phyloP scores from a whole-genome alignment of 495 filamentous ascomycete species.

The Penicillium subrubescens region DNA sequence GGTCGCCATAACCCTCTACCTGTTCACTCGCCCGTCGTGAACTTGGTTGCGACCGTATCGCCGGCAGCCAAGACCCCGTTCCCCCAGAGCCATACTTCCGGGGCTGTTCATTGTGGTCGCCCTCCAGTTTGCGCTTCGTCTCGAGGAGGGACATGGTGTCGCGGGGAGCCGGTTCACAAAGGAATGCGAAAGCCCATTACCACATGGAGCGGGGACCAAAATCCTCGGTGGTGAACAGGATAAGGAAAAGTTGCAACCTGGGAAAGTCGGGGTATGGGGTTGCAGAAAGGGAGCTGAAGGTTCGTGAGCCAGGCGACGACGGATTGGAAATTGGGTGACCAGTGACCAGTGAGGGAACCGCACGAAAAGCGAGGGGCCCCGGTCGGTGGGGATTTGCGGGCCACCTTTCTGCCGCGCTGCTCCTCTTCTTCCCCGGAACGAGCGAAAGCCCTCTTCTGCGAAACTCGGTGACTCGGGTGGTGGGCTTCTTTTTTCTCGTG shows the following conservation, averaged over 20 bases:
- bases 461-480: neutral
- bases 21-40: conserved; percentile 30
- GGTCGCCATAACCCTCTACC: conserved; percentile 25
- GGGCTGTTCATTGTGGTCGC: conserved; percentile 34
- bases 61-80: neutral
- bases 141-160: conserved; percentile 45
- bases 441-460: neutral
- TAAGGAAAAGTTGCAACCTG: neutral
- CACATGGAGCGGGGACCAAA: neutral
- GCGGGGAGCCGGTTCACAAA: conserved; percentile 10
- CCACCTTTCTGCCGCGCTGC: conserved; percentile 4
- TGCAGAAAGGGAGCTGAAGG: neutral
- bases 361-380: neutral
- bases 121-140: conserved; percentile 40
- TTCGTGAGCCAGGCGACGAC: neutral
- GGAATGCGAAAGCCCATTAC: conserved; percentile 19
- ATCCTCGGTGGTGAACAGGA: neutral
- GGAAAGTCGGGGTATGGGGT: neutral
- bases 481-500: neutral
- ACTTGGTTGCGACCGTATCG: conserved; percentile 1
- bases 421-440: conserved; percentile 25
- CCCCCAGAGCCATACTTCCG: conserved; percentile 18
- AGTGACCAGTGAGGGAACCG: neutral
- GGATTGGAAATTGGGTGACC: neutral
- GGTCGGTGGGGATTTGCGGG: conserved; percentile 2